Percentiles rank a stretch among this genome's conserved stretches.
Evolutionary conservation across 2,329 filamentous ascomycete genomes (phyloP).

Genomic region (Penicillium hordei): DNA sequence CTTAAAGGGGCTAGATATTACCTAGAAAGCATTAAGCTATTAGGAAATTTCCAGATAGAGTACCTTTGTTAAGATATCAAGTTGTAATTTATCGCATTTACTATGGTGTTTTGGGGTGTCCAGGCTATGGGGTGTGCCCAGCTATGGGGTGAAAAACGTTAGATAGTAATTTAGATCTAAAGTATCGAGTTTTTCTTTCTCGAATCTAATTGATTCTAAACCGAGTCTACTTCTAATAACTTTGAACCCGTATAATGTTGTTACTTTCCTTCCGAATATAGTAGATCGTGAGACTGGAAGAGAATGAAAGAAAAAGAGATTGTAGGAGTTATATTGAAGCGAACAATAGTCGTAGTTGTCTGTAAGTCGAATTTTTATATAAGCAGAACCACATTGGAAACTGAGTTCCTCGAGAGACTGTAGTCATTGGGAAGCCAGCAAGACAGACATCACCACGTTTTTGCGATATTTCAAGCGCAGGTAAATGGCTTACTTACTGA

Average conservation of each 20-base stretch:
- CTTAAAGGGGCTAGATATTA: too few species aligned
- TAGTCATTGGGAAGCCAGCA: neutral
- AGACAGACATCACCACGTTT: neutral
- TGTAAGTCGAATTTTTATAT: neutral
- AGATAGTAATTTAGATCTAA: neutral
- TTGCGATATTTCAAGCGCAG: neutral
- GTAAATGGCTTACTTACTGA: slow-evolving; percentile 11
- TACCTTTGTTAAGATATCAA: too few species aligned
- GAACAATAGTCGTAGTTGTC: neutral
- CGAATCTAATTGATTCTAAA: too few species aligned
- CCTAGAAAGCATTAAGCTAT: too few species aligned
- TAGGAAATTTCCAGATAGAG: too few species aligned
- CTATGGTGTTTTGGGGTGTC: too few species aligned
- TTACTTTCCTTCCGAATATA: neutral
- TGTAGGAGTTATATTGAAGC: neutral
- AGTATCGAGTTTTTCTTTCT: neutral
- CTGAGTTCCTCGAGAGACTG: neutral
- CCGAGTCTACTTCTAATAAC: neutral
- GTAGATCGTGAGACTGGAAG: neutral
- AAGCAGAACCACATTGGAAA: neutral
- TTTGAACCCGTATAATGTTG: neutral
- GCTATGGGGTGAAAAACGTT: too few species aligned
- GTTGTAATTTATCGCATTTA: too few species aligned
- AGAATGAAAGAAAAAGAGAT: neutral
- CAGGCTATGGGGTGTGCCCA: too few species aligned